Evolutionary conservation across 768 basidiomycete species (phyloP), one percentile per base, ranked within the genome.

Genomic region (Suillus lakei): DNA sequence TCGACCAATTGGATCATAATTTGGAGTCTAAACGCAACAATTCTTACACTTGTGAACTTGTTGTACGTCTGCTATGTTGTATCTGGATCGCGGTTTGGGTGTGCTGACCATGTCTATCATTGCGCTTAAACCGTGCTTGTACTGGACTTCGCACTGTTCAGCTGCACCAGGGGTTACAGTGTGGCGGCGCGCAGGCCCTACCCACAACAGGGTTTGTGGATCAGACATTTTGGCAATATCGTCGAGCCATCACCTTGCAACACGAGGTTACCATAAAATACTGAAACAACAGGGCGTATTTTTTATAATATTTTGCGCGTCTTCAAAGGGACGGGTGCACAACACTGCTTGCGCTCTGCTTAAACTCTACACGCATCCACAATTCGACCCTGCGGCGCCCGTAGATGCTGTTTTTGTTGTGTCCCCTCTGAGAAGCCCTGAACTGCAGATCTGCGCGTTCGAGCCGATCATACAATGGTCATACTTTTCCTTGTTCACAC

Each of bases 131-230:
- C 60, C 76, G 78, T 51, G 78, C 78, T 46, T 83, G 83, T 63
- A 75, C 74, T 1, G 61, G 62, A 54, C 68, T 85, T 63, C 74
- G 77, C 28, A 77, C 79, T 71, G 77, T 85, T 15, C 83, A 83
- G 64, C 76, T 84, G 58, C 74, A 77, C 61, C 72, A 78, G 7
- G 78, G 75, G 4, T 80, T n/a, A n/a, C 73, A 62, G 74, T 78
- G 6, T 82, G 83, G 83, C 74, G 74, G 34, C 76, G 83, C 32
- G 73, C 73, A 1, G 23, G 26, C 26, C 36, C 56, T 39, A 3
- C 16, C 39, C 36, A 58, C 38, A 39, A 4, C 10, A 39, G 56
- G 56, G 26, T 38, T 10, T 38, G 56, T 26, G 36, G 26, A 9
- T 26, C 16, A 36, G 56, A 38, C 9, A 26, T 58, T 58, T 38